Percentiles rank a stretch among this genome's conserved stretches.
Evolutionary conservation across 306 rosid genomes (phyloP).

Genomic region (Cucumis sativus): Cucumber_9930_V3 NC_026660.2:19840001-19840500

Average conservation of each 20-base stretch:
- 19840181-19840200: neutral
- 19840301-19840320: slow-evolving; percentile 42
- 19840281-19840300: slow-evolving; percentile 25
- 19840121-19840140: slow-evolving; percentile 78
- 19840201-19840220: neutral
- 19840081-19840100: slow-evolving; percentile 30
- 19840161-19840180: neutral
- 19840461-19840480: neutral
- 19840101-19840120: slow-evolving; percentile 52
- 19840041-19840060: slow-evolving; percentile 54
- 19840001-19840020: neutral
- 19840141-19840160: neutral
- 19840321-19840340: slow-evolving; percentile 9
- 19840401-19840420: slow-evolving; percentile 26
- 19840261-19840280: neutral
- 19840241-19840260: neutral
- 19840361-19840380: slow-evolving; percentile 11
- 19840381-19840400: neutral
- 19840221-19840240: too few species aligned
- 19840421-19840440: slow-evolving; percentile 19
- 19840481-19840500: neutral
- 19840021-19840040: neutral
- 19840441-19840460: neutral
- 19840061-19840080: slow-evolving; percentile 38
- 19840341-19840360: slow-evolving; percentile 17